These are phyloP conservation scores for Coniochaeta hoffmannii DNA, from an alignment of 2,329 filamentous ascomycete species.

Conservation along the genomic window DNA sequence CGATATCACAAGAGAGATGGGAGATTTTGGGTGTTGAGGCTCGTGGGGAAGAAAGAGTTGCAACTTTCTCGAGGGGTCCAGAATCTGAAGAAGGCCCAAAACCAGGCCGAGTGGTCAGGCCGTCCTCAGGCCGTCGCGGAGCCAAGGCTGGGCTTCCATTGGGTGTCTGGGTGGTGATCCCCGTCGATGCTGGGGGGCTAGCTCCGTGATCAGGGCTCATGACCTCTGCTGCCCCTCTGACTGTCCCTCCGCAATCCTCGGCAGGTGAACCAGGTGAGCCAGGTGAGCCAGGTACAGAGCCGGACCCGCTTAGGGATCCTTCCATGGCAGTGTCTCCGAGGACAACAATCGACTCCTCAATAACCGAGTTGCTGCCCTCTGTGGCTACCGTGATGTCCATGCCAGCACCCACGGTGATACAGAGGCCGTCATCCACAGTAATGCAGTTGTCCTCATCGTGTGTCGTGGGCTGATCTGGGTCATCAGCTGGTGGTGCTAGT, in stretches of 20 bases:
- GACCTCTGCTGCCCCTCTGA: too few species aligned
- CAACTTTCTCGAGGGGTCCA: conserved; percentile 1
- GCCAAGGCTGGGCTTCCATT: neutral
- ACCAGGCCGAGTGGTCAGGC: neutral
- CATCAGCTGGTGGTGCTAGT: neutral
- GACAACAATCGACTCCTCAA: neutral
- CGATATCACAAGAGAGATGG: conserved; percentile 10
- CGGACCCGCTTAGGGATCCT: neutral
- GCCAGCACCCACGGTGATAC: neutral
- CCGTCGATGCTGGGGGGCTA: neutral
- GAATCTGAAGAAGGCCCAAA: neutral
- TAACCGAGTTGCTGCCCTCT: neutral
- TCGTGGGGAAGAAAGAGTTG: conserved; percentile 15
- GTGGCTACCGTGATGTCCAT: neutral
- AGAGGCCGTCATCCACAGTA: neutral
- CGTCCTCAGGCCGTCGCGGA: neutral
- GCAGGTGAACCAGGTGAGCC: neutral
- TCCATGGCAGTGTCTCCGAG: neutral
- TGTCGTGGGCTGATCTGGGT: neutral
- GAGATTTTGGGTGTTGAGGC: conserved; percentile 16
- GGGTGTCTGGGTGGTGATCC: neutral
- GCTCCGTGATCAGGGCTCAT: neutral
- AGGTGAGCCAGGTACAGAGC: neutral
- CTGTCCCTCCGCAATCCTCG: neutral
- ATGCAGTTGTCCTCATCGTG: neutral